These are phyloP conservation scores for Tephrocybe sp. DNA, from an alignment of 768 basidiomycete species.

Conservation along the genomic window DNA sequence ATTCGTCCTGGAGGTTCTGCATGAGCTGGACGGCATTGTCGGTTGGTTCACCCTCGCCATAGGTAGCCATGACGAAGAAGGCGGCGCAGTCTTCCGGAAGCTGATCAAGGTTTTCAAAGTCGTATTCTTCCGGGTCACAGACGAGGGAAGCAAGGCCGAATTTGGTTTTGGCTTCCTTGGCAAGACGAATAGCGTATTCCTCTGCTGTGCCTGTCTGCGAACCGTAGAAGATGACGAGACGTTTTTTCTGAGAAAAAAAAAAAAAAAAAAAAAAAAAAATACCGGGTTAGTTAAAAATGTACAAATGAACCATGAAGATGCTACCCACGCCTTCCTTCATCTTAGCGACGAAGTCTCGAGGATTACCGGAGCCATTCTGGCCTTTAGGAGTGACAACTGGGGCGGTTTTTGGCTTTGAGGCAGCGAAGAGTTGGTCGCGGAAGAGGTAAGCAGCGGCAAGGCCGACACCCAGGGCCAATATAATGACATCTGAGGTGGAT, in stretches of 20 bases:
- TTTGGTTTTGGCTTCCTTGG: constrained; percentile 96
- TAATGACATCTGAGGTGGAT: constrained; percentile 69
- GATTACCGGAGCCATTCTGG: constrained; percentile 75
- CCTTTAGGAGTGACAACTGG: constrained; percentile 44
- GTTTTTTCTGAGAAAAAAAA: constrained; percentile 81
- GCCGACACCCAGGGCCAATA: constrained; percentile 73
- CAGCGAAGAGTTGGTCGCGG: constrained; percentile 74
- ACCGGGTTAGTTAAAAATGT: constrained; percentile 3
- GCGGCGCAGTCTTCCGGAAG: constrained; percentile 85
- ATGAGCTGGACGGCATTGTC: constrained; percentile 95
- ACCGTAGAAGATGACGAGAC: constrained; percentile 95
- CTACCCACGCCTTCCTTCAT: constrained; percentile 88
- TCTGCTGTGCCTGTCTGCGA: constrained; percentile 99
- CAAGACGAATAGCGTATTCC: constrained; percentile 95
- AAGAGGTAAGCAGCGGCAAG: constrained; percentile 82
- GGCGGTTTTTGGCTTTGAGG: constrained; percentile 61
- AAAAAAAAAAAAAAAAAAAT: no score
- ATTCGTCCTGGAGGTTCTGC: constrained; percentile 87
- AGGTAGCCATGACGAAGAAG: constrained; percentile 97
- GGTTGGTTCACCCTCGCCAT: constrained; percentile 98
- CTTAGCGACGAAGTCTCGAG: constrained; percentile 92
- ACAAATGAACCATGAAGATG: neutral
- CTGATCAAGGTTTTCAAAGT: constrained; percentile 94
- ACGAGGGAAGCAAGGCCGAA: constrained; percentile 95
- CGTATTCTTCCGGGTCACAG: constrained; percentile 98